Evolutionary conservation across 148 eudicot species (phyloP).

Genomic region (Arbutus unedo): DNA sequence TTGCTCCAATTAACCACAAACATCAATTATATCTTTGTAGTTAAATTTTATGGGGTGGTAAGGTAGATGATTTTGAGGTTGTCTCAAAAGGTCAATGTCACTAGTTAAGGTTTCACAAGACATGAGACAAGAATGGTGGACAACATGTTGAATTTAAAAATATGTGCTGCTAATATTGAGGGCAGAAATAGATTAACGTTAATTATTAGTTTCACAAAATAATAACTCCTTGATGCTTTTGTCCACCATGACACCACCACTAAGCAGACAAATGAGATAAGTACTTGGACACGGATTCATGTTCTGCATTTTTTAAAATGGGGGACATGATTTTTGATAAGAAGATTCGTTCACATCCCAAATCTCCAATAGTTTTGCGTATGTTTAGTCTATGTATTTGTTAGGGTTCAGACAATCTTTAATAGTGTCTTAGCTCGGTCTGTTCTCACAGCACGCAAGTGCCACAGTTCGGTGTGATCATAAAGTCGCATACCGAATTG

Average conservation of each 20-base stretch:
- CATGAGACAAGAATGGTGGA: neutral
- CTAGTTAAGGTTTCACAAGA: neutral
- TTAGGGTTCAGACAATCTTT: too few species aligned
- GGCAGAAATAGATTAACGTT: neutral
- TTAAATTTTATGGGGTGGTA: neutral
- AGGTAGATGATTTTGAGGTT: conserved; percentile 3
- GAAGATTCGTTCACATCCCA: neutral
- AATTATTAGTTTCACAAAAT: neutral
- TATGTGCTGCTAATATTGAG: neutral
- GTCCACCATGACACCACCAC: neutral
- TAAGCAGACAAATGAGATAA: neutral
- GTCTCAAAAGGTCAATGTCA: neutral
- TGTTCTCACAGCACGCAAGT: too few species aligned
- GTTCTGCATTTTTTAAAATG: neutral
- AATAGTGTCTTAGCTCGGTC: too few species aligned
- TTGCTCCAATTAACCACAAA: neutral
- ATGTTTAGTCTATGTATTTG: neutral
- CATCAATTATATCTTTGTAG: neutral
- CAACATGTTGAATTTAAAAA: neutral
- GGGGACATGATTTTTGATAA: neutral
- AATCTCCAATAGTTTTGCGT: neutral
- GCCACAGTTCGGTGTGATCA: too few species aligned
- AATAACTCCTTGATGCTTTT: neutral
- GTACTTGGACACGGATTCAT: neutral
- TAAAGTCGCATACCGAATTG: too few species aligned